phyloP scores from a whole-genome alignment of 306 rosid genomes.

The Fragaria nilgerrensis region DNA sequence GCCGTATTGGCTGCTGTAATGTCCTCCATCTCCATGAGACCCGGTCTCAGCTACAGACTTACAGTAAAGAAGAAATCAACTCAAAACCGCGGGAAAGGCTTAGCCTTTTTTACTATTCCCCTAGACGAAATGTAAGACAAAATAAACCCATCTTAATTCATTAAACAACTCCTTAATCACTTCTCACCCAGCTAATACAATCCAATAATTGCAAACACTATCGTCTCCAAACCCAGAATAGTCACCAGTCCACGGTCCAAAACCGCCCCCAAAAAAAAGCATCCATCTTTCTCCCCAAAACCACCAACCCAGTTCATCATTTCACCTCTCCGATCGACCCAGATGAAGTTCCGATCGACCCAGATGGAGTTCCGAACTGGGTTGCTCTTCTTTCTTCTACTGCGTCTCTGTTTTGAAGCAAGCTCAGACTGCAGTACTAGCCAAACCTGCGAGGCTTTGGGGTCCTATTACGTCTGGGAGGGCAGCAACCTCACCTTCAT shows the following conservation, averaged over 20 bases:
- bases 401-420: conserved; percentile 23
- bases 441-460: conserved; percentile 60
- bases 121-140: background rate
- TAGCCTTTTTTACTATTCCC: background rate
- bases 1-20: background rate
- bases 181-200: background rate
- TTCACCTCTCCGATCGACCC: conserved; percentile 1
- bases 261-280: background rate
- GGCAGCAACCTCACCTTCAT: background rate
- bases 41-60: background rate
- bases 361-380: conserved; percentile 43
- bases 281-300: background rate
- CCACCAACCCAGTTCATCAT: conserved; percentile 9
- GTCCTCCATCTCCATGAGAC: background rate
- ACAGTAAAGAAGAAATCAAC: background rate
- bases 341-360: conserved; percentile 7
- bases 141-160: background rate
- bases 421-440: conserved; percentile 52
- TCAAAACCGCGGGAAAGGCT: conserved; percentile 4
- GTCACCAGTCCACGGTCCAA: conserved; percentile 3
- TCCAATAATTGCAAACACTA: background rate
- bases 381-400: conserved; percentile 27
- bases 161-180: background rate
- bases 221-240: background rate
- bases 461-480: conserved; percentile 39